These are phyloP conservation scores for Isabelozyma rhagii DNA, from an alignment of 805 yeast genomes.

Conservation along the genomic window DNA sequence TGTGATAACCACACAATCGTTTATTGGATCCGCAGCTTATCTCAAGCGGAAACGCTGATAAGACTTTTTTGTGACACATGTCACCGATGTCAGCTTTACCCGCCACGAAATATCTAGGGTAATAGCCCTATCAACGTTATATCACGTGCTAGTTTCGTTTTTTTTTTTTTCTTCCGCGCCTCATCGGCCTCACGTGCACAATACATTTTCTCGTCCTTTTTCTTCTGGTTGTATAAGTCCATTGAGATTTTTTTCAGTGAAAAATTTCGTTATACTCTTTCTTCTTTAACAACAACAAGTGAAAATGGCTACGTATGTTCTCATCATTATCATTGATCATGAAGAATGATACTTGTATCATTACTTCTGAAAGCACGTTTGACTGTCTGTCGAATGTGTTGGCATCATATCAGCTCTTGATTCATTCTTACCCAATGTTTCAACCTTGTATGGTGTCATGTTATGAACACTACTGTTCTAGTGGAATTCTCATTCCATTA, in stretches of 20 bases:
- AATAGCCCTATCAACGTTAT: too few species aligned
- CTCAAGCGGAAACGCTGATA: too few species aligned
- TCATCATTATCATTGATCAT: not conserved
- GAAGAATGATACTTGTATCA: not conserved
- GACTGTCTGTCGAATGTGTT: not conserved
- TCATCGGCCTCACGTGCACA: not conserved
- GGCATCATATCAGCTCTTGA: slow-evolving; percentile 1
- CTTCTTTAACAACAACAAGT: slow-evolving; percentile 2
- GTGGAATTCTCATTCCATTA: not conserved
- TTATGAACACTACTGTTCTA: slow-evolving; percentile 2
- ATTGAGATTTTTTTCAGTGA: not conserved
- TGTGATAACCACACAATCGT: too few species aligned
- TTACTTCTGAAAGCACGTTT: not conserved
- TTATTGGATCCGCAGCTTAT: too few species aligned
- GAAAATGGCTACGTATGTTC: slow-evolving; percentile 35
- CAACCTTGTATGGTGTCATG: slow-evolving; percentile 3
- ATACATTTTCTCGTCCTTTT: not conserved
- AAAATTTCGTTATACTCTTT: not conserved
- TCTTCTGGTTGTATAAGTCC: not conserved
- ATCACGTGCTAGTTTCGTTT: too few species aligned
- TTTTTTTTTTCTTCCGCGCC: not conserved
- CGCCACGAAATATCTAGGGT: too few species aligned
- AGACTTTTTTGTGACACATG: too few species aligned
- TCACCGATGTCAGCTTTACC: too few species aligned
- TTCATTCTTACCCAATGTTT: not conserved